Conservation (phyloP, 805 yeast genomes). For the Candida odintsovae region DNA sequence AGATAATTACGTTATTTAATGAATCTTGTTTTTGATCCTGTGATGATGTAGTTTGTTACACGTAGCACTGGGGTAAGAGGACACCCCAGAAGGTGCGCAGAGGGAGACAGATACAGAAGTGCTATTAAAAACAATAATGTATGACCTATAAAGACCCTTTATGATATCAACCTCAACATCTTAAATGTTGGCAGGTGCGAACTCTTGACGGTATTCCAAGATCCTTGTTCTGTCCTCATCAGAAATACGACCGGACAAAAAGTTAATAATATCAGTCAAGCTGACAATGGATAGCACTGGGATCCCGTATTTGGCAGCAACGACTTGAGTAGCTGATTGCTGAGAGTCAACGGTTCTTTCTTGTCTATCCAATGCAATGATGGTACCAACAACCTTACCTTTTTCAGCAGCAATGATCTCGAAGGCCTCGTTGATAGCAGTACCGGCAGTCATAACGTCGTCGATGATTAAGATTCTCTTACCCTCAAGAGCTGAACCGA, state of each 20-base stretch:
- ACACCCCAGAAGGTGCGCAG: not conserved
- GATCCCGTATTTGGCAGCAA: constrained; percentile 62
- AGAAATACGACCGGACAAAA: constrained; percentile 50
- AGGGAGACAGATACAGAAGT: not conserved
- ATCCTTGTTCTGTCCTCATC: constrained; percentile 53
- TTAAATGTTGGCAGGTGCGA: constrained; percentile 24
- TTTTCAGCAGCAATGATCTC: constrained; percentile 62
- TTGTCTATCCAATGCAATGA: constrained; percentile 93
- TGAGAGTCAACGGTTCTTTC: constrained; percentile 69
- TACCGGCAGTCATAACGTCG: constrained; percentile 98
- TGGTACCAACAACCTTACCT: constrained; percentile 76
- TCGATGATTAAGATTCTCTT: constrained; percentile 83
- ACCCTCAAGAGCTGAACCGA: constrained; percentile 70
- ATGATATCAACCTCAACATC: not conserved
- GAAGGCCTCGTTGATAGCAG: constrained; percentile 94
- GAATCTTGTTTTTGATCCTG: not conserved
- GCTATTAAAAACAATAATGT: not conserved
- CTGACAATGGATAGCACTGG: constrained; percentile 82
- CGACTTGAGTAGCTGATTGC: constrained; percentile 76
- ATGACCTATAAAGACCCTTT: not conserved
- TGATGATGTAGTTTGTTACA: not conserved
- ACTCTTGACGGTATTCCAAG: constrained; percentile 45
- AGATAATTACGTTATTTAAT: constrained; percentile 26
- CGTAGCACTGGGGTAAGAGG: not conserved
- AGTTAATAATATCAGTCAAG: constrained; percentile 65